Conservation (phyloP, 1,139 yeast species). For the Suhomyces kunorum region DNA sequence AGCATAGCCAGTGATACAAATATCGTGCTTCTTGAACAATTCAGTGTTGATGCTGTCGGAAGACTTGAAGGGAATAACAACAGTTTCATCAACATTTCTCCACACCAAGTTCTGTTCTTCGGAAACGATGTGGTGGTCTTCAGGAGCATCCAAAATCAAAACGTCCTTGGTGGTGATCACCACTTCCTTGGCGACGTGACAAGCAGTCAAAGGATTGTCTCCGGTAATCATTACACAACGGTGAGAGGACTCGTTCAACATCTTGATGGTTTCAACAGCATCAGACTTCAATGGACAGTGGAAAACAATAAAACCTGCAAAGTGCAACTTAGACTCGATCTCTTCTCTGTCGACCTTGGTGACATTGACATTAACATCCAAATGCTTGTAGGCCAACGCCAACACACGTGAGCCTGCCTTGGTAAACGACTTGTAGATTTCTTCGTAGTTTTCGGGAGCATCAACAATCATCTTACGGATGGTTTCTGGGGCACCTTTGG, state of each 20-base stretch:
- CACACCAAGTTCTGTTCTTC: constrained; percentile 67
- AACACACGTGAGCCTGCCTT: constrained; percentile 96
- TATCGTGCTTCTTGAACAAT: constrained; percentile 69
- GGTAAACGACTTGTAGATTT: constrained; percentile 84
- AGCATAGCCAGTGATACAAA: constrained; percentile 95
- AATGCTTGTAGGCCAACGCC: constrained; percentile 83
- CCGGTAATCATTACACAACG: constrained; percentile 98
- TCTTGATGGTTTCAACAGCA: constrained; percentile 84
- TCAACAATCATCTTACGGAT: constrained; percentile 71
- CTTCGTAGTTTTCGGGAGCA: constrained; percentile 82
- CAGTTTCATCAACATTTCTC: constrained; percentile 82
- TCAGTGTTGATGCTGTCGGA: constrained; percentile 57
- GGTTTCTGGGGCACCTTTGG: constrained; percentile 99
- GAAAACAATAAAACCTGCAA: constrained; percentile 95
- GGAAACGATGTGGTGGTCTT: constrained; percentile 55
- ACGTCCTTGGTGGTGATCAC: constrained; percentile 79
- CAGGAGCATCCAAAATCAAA: constrained; percentile 84
- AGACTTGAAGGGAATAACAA: constrained; percentile 67
- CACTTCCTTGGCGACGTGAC: constrained; percentile 95
- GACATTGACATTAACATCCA: constrained; percentile 54
- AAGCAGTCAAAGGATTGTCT: constrained; percentile 97
- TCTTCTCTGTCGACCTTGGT: constrained; percentile 65
- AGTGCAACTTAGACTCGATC: constrained; percentile 70
- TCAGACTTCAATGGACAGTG: constrained; percentile 95
- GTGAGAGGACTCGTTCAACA: constrained; percentile 94